Conservation (phyloP, 768 basidiomycete species). For the Leccinum obscurum region DNA sequence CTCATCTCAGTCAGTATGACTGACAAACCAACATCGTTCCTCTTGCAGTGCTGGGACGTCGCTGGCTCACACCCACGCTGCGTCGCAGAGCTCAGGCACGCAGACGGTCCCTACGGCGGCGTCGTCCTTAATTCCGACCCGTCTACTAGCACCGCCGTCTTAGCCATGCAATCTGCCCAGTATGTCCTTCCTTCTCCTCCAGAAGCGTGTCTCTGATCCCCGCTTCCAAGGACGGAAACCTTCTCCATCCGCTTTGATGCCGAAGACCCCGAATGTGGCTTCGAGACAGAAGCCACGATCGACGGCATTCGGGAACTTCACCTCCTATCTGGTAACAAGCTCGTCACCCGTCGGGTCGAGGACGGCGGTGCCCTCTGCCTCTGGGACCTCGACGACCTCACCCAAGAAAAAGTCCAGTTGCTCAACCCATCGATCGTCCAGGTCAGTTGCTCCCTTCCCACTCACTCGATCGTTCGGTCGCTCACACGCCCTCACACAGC, state of each 20-base stretch:
- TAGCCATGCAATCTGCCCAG: constrained; percentile 48
- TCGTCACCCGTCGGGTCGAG: constrained; percentile 39
- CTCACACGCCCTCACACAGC: neutral
- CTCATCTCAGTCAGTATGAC: constrained; percentile 46
- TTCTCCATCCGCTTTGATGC: constrained; percentile 41
- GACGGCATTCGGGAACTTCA: constrained; percentile 37
- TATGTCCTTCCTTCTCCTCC: constrained; percentile 18
- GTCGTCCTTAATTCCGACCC: constrained; percentile 47
- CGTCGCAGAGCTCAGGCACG: constrained; percentile 40
- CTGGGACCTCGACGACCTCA: constrained; percentile 37
- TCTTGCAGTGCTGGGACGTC: constrained; percentile 62
- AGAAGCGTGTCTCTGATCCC: neutral
- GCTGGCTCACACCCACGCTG: constrained; percentile 33
- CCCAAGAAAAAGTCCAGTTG: constrained; percentile 34
- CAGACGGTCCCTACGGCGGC: constrained; percentile 39
- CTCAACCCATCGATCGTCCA: constrained; percentile 34
- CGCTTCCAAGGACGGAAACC: constrained; percentile 40
- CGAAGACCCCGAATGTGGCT: constrained; percentile 37
- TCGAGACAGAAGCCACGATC: constrained; percentile 34
- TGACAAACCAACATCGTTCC: constrained; percentile 27
- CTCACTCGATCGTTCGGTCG: neutral
- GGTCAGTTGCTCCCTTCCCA: constrained; percentile 21
- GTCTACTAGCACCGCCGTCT: constrained; percentile 28
- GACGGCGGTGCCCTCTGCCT: constrained; percentile 33
- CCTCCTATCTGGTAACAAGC: constrained; percentile 36